Conservation (phyloP, 805 yeast species). For the Myxozyma vanderwaltii region DNA sequence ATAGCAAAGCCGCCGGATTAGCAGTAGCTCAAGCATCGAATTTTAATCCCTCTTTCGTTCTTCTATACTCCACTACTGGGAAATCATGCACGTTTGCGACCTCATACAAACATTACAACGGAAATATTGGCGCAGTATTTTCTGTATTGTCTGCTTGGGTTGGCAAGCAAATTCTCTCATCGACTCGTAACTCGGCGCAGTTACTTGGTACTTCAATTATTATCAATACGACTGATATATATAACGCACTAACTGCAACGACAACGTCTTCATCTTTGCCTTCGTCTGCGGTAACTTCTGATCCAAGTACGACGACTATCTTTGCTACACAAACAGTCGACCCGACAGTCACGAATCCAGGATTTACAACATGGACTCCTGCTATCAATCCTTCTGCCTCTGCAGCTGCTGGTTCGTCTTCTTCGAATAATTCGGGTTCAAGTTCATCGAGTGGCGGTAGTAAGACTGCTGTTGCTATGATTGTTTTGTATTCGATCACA, state of each 20-base stretch:
- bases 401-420: neutral
- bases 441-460: neutral
- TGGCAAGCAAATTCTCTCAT: constrained; percentile 12
- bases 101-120: constrained; percentile 18
- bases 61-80: constrained; percentile 22
- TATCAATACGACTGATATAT: constrained; percentile 19
- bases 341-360: constrained; percentile 14
- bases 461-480: constrained; percentile 40
- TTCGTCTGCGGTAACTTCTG: neutral
- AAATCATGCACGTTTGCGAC: constrained; percentile 15
- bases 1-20: constrained; percentile 7
- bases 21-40: constrained; percentile 22
- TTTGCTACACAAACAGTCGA: constrained; percentile 10
- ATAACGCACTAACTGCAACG: constrained; percentile 6
- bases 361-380: constrained; percentile 13
- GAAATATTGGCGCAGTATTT: constrained; percentile 29
- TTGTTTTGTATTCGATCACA: constrained; percentile 39
- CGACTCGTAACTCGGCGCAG: neutral
- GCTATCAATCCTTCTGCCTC: neutral
- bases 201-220: constrained; percentile 13
- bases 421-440: too few species aligned
- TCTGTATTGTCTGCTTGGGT: constrained; percentile 17
- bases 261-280: neutral
- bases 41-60: constrained; percentile 18
- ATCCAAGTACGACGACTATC: constrained; percentile 7